A percentile compares a stretch with the other conserved stretches of the same genome.
These are phyloP conservation scores for Bruguiera sexangula DNA, from an alignment of 345 rosid genomes.

Conservation along the genomic window DNA sequence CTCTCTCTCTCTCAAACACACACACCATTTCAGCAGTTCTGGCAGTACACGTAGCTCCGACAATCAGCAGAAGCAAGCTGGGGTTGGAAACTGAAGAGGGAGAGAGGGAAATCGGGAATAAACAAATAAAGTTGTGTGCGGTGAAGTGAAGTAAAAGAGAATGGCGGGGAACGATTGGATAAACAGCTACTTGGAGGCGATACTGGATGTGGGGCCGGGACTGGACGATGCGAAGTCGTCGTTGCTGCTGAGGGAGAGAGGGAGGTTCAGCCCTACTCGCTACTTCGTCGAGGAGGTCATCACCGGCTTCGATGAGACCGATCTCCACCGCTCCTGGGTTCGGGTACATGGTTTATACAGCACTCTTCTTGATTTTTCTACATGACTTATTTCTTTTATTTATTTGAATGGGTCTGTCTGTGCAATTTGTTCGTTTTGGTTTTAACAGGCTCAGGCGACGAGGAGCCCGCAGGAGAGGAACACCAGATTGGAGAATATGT, in stretches of 20 bases:
- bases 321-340: conserved; percentile 90
- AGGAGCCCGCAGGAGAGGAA: conserved; percentile 98
- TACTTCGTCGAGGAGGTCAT: conserved; percentile 97
- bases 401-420: background rate
- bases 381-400: background rate
- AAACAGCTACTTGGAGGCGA: conserved; percentile 95
- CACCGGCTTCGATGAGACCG: conserved; percentile 96
- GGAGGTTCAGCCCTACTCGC: conserved; percentile 92
- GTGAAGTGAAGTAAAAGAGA: background rate
- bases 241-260: conserved; percentile 84
- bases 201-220: conserved; percentile 90
- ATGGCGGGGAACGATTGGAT: conserved; percentile 99
- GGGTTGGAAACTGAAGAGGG: no score
- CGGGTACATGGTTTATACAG: conserved; percentile 30
- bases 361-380: background rate
- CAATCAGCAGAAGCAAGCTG: no score
- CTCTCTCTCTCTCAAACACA: background rate
- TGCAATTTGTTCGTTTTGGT: background rate
- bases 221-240: conserved; percentile 83
- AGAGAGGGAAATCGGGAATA: no score
- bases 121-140: no score
- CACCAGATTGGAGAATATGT: conserved; percentile 97
- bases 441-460: conserved; percentile 80
- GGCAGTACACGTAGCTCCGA: no score
- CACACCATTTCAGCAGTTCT: no score